Conservation (phyloP, 163 green algal species). For the Botryococcus braunii region DNA sequence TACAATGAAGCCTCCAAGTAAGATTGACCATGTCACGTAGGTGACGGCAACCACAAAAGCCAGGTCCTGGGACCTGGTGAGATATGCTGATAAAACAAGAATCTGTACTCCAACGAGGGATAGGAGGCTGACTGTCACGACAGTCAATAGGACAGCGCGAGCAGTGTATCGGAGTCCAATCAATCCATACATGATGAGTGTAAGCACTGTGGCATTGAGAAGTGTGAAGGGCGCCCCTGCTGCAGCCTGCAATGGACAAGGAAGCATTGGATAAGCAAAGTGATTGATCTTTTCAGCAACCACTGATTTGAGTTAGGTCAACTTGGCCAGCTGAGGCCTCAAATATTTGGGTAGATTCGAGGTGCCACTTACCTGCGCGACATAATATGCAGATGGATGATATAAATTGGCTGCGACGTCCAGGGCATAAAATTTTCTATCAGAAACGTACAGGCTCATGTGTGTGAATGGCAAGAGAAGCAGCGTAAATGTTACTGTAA, state of each 20-base stretch:
- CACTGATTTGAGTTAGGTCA: too few relatives aligned
- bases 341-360: too few relatives aligned
- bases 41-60: constrained; percentile 11
- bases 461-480: constrained; percentile 24
- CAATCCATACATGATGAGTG: constrained; percentile 6
- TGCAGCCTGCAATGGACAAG: too few relatives aligned
- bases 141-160: neutral
- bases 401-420: constrained; percentile 15
- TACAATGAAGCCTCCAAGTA: constrained; percentile 19
- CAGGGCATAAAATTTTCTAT: constrained; percentile 13
- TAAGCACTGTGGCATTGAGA: constrained; percentile 4
- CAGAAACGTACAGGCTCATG: constrained; percentile 19
- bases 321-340: too few relatives aligned
- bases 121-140: neutral
- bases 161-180: constrained; percentile 2
- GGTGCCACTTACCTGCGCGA: constrained; percentile 5
- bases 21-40: constrained; percentile 15
- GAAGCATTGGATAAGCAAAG: too few relatives aligned
- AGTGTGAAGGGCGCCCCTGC: constrained; percentile 11
- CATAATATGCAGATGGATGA: constrained; percentile 17
- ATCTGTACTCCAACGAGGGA: constrained; percentile 4
- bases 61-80: constrained; percentile 11
- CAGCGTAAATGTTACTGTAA: too few relatives aligned
- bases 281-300: too few relatives aligned
- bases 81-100: constrained; percentile 7